Percentiles rank a stretch among this genome's conserved stretches.
These are phyloP conservation scores for Stenogyne calaminthoides DNA, from an alignment of 305 asterid species.

Conservation along the genomic window DNA sequence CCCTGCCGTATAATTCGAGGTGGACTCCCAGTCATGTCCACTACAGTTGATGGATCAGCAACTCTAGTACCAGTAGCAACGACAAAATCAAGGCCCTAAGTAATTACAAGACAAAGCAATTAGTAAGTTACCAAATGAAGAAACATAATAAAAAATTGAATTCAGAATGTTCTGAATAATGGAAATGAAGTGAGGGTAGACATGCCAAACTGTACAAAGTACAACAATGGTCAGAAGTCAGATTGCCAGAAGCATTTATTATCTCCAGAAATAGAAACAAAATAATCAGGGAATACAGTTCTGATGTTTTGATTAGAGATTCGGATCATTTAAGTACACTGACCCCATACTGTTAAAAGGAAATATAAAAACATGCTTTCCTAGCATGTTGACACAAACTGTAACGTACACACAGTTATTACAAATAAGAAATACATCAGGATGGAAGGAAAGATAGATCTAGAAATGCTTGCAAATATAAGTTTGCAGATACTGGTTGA, in stretches of 20 bases:
- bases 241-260: not conserved
- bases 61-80: slow-evolving; percentile 82
- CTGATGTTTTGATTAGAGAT: not conserved
- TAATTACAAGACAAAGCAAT: slow-evolving; percentile 8
- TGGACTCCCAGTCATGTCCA: slow-evolving; percentile 73
- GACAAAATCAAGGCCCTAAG: slow-evolving; percentile 88
- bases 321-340: not conserved
- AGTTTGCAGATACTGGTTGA: not conserved
- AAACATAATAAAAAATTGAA: not conserved
- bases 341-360: not conserved
- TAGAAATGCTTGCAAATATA: not conserved
- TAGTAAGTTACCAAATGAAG: slow-evolving; percentile 16
- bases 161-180: slow-evolving; percentile 9
- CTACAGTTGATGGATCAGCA: slow-evolving; percentile 91
- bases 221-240: not conserved
- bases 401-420: not conserved
- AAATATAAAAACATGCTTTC: not conserved
- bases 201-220: not conserved
- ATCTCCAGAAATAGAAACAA: not conserved
- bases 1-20: slow-evolving; percentile 72
- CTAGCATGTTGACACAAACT: not conserved
- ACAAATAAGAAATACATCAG: slow-evolving; percentile 19
- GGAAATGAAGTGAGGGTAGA: not conserved
- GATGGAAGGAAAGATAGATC: slow-evolving; percentile 10
- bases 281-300: slow-evolving; percentile 6